A percentile compares a stretch with the other conserved stretches of the same genome.
Conservation (phyloP, 108 stramenopile species). For the Fragilaria crotonensis region DNA sequence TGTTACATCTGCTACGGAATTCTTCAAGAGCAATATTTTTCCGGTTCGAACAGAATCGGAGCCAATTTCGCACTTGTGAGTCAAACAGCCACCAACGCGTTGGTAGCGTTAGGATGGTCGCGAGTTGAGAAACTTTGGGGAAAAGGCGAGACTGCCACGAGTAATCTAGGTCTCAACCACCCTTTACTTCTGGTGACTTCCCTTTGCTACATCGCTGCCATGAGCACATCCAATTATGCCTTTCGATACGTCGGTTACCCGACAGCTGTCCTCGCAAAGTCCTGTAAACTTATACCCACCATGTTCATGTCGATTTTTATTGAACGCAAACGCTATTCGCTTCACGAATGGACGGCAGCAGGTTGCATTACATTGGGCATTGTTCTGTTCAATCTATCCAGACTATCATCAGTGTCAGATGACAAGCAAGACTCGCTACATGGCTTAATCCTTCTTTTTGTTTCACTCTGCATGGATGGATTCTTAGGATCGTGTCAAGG, state of each 20-base stretch:
- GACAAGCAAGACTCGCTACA: conserved; percentile 42
- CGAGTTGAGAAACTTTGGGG: conserved; percentile 12
- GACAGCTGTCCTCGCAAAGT: conserved; percentile 87
- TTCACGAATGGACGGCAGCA: conserved; percentile 71
- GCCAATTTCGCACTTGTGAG: conserved; percentile 62
- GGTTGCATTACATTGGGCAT: conserved; percentile 69
- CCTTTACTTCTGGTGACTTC: conserved; percentile 9
- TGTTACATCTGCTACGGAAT: conserved; percentile 77
- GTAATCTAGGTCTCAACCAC: conserved; percentile 3
- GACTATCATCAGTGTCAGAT: conserved; percentile 31
- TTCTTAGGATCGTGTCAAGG: conserved; percentile 70
- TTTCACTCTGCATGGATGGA: conserved; percentile 71
- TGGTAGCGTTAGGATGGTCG: conserved; percentile 57
- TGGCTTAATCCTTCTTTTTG: conserved; percentile 51
- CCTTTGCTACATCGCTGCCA: conserved; percentile 61
- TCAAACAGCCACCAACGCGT: conserved; percentile 48
- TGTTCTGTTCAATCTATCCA: conserved; percentile 58
- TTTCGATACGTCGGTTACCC: conserved; percentile 86
- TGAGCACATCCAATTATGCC: conserved; percentile 72
- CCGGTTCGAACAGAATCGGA: conserved; percentile 16
- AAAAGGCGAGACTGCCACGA: neutral
- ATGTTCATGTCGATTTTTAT: conserved; percentile 75
- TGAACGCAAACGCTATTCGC: conserved; percentile 39
- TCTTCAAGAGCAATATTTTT: conserved; percentile 64
- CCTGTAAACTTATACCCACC: conserved; percentile 91